Conservation (phyloP, 2,329 filamentous ascomycete genomes). For the Aureobasidium uvarum region DNA sequence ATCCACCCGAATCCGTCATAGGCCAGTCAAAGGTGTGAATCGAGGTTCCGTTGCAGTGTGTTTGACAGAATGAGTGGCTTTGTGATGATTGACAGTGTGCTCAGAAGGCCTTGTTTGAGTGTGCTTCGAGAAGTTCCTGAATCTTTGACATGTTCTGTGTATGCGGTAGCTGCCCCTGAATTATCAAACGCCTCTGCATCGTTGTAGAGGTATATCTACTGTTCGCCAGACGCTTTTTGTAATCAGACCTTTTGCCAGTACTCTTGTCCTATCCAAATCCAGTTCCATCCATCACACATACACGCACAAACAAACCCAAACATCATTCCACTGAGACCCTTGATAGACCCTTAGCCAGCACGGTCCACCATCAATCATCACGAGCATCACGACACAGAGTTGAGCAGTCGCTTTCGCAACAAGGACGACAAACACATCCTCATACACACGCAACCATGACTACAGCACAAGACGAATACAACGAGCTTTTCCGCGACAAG, state of each 20-base stretch:
- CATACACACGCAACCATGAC: constrained; percentile 27
- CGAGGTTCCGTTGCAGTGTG: background rate
- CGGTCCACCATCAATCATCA: constrained; percentile 6
- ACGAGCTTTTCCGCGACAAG: constrained; percentile 52
- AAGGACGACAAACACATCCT: background rate
- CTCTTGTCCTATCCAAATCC: background rate
- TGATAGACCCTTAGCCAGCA: constrained; percentile 13
- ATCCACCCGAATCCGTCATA: background rate
- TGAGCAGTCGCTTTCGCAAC: background rate
- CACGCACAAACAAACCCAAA: background rate
- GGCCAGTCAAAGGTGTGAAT: background rate
- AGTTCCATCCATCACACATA: background rate
- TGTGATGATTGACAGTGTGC: background rate
- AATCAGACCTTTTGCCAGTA: background rate
- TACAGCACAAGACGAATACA: constrained; percentile 51
- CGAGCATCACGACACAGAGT: background rate
- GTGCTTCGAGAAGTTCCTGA: background rate
- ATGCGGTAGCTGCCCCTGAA: constrained; percentile 15
- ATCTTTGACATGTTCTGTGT: constrained; percentile 11
- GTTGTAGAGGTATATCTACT: constrained; percentile 15
- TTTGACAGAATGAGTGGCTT: constrained; percentile 6
- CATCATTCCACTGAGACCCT: background rate
- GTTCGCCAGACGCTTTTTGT: background rate
- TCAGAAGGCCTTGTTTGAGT: constrained; percentile 21
- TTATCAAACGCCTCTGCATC: constrained; percentile 22